Evolutionary conservation across 176 grass and related monocot genomes (phyloP).

Genomic region (Sorghum bicolor): Sorghum_bicolor_NCBIv3 NC_012870.2:74977501-74978000

Average conservation of each 20-base stretch:
- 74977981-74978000: slow-evolving; percentile 91
- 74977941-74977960: slow-evolving; percentile 81
- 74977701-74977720: background rate
- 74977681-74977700: background rate
- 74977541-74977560: slow-evolving; percentile 1
- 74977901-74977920: slow-evolving; percentile 93
- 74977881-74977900: slow-evolving; percentile 83
- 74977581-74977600: background rate
- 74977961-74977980: slow-evolving; percentile 76
- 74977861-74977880: slow-evolving; percentile 96
- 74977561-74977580: background rate
- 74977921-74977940: slow-evolving; percentile 93
- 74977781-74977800: background rate
- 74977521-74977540: slow-evolving; percentile 45
- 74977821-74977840: slow-evolving; percentile 95
- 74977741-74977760: background rate
- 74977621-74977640: background rate
- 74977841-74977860: slow-evolving; percentile 78
- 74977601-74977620: background rate
- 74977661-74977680: background rate
- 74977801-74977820: slow-evolving; percentile 57
- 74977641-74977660: background rate
- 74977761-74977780: background rate
- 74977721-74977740: background rate
- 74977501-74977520: slow-evolving; percentile 72